A percentile compares a stretch with the other conserved stretches of the same genome.
phyloP scores from a whole-genome alignment of 2,329 filamentous ascomycete genomes.

The Macrophomina pseudophaseolina region DNA sequence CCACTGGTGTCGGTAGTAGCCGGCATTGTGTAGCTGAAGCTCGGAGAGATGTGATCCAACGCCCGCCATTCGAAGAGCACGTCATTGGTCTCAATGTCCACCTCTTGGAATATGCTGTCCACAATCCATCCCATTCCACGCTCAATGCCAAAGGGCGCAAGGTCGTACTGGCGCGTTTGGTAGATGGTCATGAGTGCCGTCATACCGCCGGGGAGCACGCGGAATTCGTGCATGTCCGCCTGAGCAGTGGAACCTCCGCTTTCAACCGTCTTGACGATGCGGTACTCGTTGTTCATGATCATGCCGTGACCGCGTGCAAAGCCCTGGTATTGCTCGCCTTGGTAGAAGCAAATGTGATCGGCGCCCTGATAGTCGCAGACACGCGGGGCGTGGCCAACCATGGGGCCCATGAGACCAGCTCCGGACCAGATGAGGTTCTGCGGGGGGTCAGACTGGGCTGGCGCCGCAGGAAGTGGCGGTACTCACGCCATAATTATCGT shows the following conservation, averaged over 20 bases:
- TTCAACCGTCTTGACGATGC: constrained; percentile 54
- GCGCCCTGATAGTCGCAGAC: constrained; percentile 55
- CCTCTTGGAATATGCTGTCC: constrained; percentile 60
- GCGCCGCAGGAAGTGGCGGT: neutral
- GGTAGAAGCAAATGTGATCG: constrained; percentile 59
- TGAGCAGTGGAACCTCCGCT: constrained; percentile 46
- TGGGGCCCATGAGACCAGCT: constrained; percentile 57
- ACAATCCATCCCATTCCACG: constrained; percentile 57
- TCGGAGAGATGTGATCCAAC: constrained; percentile 60
- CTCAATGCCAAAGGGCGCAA: constrained; percentile 48
- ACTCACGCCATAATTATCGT: constrained; percentile 55
- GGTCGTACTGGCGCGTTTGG: constrained; percentile 50
- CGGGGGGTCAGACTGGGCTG: neutral
- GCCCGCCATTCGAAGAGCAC: constrained; percentile 65
- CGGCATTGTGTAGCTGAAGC: constrained; percentile 54
- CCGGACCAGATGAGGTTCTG: constrained; percentile 54
- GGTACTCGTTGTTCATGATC: constrained; percentile 58
- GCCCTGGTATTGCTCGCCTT: constrained; percentile 57
- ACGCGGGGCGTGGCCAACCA: constrained; percentile 54
- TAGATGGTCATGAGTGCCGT: constrained; percentile 47
- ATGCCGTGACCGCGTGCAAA: constrained; percentile 59
- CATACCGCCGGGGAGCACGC: constrained; percentile 51
- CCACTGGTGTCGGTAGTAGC: constrained; percentile 50
- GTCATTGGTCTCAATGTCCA: constrained; percentile 60
- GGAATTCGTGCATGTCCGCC: constrained; percentile 61